Conservation (phyloP, 345 rosid species). For the Cardamine resedifolia region DNA sequence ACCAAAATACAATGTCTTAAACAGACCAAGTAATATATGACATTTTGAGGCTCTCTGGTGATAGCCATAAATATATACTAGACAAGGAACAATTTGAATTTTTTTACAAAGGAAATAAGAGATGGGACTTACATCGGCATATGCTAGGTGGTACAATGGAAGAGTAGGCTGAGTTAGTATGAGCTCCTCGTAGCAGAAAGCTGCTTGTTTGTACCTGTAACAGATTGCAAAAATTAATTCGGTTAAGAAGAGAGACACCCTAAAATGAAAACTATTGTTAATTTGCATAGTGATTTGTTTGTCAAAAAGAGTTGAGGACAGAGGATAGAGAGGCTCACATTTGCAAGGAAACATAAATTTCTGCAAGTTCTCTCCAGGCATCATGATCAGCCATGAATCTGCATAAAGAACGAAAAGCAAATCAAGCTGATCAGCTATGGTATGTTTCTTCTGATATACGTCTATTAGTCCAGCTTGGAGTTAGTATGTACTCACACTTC, state of each 20-base stretch:
- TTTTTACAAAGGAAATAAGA: neutral
- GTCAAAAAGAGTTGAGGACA: neutral
- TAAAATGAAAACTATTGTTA: neutral
- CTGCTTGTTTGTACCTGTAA: constrained; percentile 98
- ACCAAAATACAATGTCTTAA: neutral
- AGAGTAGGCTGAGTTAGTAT: constrained; percentile 78
- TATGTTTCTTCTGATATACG: neutral
- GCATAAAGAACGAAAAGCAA: constrained; percentile 13
- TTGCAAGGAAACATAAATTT: constrained; percentile 82
- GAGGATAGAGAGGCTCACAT: constrained; percentile 58
- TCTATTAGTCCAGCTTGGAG: constrained; percentile 17
- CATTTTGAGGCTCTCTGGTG: constrained; percentile 1
- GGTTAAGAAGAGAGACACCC: neutral
- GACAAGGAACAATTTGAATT: neutral
- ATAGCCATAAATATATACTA: constrained; percentile 7
- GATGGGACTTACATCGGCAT: constrained; percentile 63
- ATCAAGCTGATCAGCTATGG: constrained; percentile 14
- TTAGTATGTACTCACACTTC: constrained; percentile 63
- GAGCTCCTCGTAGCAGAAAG: constrained; percentile 97
- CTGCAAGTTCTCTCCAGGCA: constrained; percentile 99
- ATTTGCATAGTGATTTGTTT: neutral
- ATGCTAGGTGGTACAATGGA: constrained; percentile 66
- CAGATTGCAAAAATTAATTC: constrained; percentile 2
- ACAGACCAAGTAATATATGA: neutral
- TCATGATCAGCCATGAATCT: constrained; percentile 99